Base-by-base conservation (phyloP, 306 rosid species). In the Fragaria iinumae region DNA sequence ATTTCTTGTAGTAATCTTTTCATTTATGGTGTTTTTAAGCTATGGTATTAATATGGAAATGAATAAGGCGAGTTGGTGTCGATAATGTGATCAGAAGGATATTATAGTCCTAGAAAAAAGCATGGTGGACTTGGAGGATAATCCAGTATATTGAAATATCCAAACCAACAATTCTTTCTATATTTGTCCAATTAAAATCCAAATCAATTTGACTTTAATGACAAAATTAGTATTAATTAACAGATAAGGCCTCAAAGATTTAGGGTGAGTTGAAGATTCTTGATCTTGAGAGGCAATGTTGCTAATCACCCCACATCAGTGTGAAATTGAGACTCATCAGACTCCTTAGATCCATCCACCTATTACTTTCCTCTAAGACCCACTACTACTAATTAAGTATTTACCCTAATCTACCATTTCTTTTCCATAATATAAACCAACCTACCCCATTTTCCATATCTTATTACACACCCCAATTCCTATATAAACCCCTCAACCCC, bases 141-240 rank as follows among this genome's bases (percentile, higher is more conserved):
- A 62, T 62, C 67, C n/a, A 29, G 67, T 62, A 12, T 62, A 62
- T 6, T 13, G n/a, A 62, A 29, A 62, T 62, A 62, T 62, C 67
- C 67, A 62, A 59, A 29, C 20, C n/a, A 12, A 62, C 38, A 13
- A 29, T 62, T 18, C 20, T 62, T 29, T 5, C n/a, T 29, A 29
- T 62, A 62, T 29, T 62, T 14, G n/a, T 27, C 39, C 67, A 27
- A 60, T 60, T 12, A 27, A 27, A 29, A 27, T 62, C 2, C 11
- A 62, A 13, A 29, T 29, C 20, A 62, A 29, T 62, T 29, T 62
- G 67, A 62, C 67, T 29, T 29, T 5, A 59, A 29, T 29, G 67
- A 2, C 41, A 29, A 3, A 29, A 27, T 62, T 62, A 29, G 38
- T 29, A 62, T 62, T 62, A 12, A 29, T 62, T 12, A 62, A 29